Percentiles rank a stretch among this genome's conserved stretches.
phyloP scores from a whole-genome alignment of 306 rosid species.

The Hippophae tibetana region DNA sequence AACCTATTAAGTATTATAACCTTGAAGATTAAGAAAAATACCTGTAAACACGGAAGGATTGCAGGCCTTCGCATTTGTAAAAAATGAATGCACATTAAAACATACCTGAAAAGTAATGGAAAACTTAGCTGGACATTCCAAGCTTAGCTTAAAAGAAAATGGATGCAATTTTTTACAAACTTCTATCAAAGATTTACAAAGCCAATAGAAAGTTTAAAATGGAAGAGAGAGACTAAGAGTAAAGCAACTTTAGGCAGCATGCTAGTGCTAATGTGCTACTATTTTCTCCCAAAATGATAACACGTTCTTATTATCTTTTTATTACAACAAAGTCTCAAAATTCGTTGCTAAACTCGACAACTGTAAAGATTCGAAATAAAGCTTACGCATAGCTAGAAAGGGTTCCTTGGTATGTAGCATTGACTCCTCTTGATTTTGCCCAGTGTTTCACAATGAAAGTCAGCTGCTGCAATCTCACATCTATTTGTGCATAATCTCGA shows the following conservation, averaged over 20 bases:
- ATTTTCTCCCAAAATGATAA: no score
- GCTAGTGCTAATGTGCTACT: no score
- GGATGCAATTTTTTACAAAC: not conserved
- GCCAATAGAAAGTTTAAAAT: no score
- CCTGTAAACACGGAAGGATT: conserved; percentile 97
- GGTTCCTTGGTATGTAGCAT: conserved; percentile 95
- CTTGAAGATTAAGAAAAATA: conserved; percentile 13
- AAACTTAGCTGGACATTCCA: conserved; percentile 14
- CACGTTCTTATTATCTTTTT: no score
- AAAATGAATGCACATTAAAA: conserved; percentile 93
- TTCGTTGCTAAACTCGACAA: not conserved
- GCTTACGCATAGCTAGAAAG: conserved; percentile 98
- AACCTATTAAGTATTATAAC: not conserved
- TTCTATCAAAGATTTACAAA: no score
- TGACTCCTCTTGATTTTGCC: conserved; percentile 98
- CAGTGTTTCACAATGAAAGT: conserved; percentile 89
- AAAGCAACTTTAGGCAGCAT: no score
- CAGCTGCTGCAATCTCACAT: conserved; percentile 63
- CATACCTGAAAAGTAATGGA: conserved; percentile 67
- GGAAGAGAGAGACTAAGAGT: no score
- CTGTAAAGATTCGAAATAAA: conserved; percentile 4
- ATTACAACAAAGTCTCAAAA: not conserved
- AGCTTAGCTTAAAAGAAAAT: not conserved
- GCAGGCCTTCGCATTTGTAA: conserved; percentile 79
- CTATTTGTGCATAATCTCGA: conserved; percentile 69